Evolutionary conservation across 2,329 filamentous ascomycete species (phyloP).

Genomic region (Aspergillus vadensis): DNA sequence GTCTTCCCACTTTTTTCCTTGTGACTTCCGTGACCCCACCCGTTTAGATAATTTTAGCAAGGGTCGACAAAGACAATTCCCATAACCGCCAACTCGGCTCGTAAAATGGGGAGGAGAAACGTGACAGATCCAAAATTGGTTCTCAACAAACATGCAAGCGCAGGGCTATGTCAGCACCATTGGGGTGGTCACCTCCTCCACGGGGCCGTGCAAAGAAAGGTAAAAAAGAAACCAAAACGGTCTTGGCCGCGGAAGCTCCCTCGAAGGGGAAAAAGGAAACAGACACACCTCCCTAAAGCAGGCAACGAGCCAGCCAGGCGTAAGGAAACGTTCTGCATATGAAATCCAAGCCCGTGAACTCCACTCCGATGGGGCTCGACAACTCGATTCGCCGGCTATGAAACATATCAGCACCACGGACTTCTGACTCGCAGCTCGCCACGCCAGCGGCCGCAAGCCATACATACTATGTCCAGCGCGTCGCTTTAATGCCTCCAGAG

Average conservation of each 20-base stretch:
- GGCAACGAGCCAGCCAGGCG: constrained; percentile 6
- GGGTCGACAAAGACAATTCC: neutral
- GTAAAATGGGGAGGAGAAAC: neutral
- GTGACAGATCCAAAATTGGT: constrained; percentile 23
- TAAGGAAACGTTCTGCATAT: constrained; percentile 22
- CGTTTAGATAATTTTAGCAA: constrained; percentile 12
- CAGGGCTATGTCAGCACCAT: constrained; percentile 12
- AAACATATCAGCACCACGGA: constrained; percentile 14
- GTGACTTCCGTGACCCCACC: constrained; percentile 4
- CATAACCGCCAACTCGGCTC: neutral
- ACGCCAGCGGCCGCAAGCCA: constrained; percentile 24
- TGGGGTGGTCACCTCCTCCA: constrained; percentile 10
- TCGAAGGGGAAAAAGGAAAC: neutral
- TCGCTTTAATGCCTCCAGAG: constrained; percentile 3
- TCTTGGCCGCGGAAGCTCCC: neutral
- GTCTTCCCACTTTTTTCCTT: neutral
- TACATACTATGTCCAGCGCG: constrained; percentile 9
- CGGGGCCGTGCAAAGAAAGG: constrained; percentile 12
- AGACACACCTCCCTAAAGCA: constrained; percentile 5
- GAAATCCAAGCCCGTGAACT: constrained; percentile 20
- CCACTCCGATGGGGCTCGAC: constrained; percentile 17
- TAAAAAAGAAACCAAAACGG: constrained; percentile 13
- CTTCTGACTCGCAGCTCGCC: constrained; percentile 25
- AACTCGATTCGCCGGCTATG: constrained; percentile 16
- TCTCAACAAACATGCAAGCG: constrained; percentile 19